Conservation (phyloP, 768 basidiomycete genomes). For the Auricularia sp. region DNA sequence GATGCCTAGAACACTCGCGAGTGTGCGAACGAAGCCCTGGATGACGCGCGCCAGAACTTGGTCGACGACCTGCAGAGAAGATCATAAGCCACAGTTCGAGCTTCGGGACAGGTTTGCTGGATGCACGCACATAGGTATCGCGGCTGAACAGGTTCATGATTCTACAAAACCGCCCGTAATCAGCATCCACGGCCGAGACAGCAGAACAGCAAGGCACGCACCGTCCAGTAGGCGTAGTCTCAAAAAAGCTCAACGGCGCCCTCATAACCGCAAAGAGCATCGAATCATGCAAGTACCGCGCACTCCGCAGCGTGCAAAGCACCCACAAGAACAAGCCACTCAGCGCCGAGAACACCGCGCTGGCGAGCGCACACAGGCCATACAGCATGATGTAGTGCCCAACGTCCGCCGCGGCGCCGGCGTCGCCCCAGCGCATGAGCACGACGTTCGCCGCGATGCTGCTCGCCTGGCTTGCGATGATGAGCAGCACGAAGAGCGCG, state of each 20-base stretch:
- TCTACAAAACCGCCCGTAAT: slow-evolving; percentile 25
- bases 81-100: neutral
- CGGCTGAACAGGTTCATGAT: slow-evolving; percentile 87
- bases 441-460: slow-evolving; percentile 53
- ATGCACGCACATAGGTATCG: slow-evolving; percentile 56
- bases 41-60: slow-evolving; percentile 72
- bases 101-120: neutral
- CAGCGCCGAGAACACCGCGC: slow-evolving; percentile 42
- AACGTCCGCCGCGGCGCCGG: slow-evolving; percentile 49
- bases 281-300: slow-evolving; percentile 68
- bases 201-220: slow-evolving; percentile 18
- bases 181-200: neutral
- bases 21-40: slow-evolving; percentile 57
- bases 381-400: slow-evolving; percentile 49
- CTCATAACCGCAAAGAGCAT: slow-evolving; percentile 74
- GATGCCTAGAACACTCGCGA: slow-evolving; percentile 31
- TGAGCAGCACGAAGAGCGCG: slow-evolving; percentile 42
- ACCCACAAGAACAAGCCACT: slow-evolving; percentile 66
- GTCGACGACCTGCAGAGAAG: slow-evolving; percentile 43
- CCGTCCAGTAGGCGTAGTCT: slow-evolving; percentile 79
- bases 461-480: slow-evolving; percentile 44
- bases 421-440: slow-evolving; percentile 73
- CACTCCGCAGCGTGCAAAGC: slow-evolving; percentile 62
- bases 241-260: slow-evolving; percentile 83
- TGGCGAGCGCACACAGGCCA: slow-evolving; percentile 53